A percentile compares a stretch with the other conserved stretches of the same genome.
phyloP scores from a whole-genome alignment of 225 moss, liverwort and hornwort genomes.

The Pseudisothecium myosuroides region DNA sequence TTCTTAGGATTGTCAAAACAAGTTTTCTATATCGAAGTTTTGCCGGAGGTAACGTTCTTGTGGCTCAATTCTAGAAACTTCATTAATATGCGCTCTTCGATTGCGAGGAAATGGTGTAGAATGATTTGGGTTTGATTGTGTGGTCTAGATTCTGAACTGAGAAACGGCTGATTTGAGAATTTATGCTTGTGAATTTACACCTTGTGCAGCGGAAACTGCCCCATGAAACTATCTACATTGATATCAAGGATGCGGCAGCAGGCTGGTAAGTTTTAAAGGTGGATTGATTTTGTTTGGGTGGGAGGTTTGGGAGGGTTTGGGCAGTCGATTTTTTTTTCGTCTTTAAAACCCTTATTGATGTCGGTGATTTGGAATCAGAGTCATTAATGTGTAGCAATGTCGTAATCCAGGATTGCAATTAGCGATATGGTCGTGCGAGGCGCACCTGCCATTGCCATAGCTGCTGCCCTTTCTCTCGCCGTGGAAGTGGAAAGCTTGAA shows the following conservation, averaged over 20 bases:
- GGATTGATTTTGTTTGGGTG: background rate
- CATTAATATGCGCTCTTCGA: background rate
- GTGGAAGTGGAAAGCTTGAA: conserved; percentile 57
- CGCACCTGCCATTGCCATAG: conserved; percentile 88
- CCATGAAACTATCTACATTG: conserved; percentile 21
- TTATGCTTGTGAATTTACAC: background rate
- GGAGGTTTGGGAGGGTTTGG: background rate
- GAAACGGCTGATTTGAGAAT: background rate
- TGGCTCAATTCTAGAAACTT: background rate
- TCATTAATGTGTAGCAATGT: background rate
- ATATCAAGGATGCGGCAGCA: conserved; percentile 31
- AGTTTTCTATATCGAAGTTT: background rate
- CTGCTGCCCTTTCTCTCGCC: conserved; percentile 74
- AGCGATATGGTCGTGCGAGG: conserved; percentile 88
- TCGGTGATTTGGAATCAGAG: background rate
- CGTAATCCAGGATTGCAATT: conserved; percentile 52
- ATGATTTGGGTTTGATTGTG: background rate
- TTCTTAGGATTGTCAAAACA: background rate
- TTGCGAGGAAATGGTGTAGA: background rate
- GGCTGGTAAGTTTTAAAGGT: conserved; percentile 19
- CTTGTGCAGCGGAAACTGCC: conserved; percentile 37
- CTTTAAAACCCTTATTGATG: background rate
- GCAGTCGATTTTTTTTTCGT: background rate
- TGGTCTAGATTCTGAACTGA: background rate
- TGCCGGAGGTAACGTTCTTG: background rate